These are phyloP conservation scores for Linanthus parryae DNA, from an alignment of 148 eudicot species.

Conservation along the genomic window DNA sequence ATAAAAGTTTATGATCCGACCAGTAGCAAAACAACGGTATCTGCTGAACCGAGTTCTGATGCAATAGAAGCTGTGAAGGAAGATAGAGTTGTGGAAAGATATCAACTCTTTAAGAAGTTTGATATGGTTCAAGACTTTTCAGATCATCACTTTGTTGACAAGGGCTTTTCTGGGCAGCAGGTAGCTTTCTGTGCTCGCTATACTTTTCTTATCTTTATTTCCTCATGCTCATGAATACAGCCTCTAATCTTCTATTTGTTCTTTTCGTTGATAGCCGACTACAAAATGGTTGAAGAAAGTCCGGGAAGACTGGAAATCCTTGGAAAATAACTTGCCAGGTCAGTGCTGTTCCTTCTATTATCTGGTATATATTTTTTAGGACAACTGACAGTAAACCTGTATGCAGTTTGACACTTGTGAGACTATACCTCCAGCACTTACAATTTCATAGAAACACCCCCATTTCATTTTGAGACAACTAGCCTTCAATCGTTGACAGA, in stretches of 20 bases:
- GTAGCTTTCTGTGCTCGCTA: conserved; percentile 16
- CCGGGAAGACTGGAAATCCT: conserved; percentile 83
- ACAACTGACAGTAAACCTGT: too few relatives aligned
- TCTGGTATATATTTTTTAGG: neutral
- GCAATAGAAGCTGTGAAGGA: conserved; percentile 20
- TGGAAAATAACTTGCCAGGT: conserved; percentile 85
- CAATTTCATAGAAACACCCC: too few relatives aligned
- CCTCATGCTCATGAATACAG: neutral
- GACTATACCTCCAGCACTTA: too few relatives aligned
- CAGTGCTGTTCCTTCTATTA: conserved; percentile 11
- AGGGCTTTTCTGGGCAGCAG: conserved; percentile 30
- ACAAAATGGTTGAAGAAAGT: conserved; percentile 65
- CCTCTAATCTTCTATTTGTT: neutral
- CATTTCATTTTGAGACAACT: too few relatives aligned
- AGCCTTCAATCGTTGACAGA: too few relatives aligned
- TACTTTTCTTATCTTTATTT: conserved; percentile 6
- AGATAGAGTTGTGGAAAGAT: conserved; percentile 34
- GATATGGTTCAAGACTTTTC: conserved; percentile 69
- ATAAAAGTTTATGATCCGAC: conserved; percentile 2
- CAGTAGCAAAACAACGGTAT: conserved; percentile 39
- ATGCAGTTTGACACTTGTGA: too few relatives aligned
- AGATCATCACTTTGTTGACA: conserved; percentile 43
- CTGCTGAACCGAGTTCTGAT: conserved; percentile 25
- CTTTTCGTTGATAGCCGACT: conserved; percentile 42
- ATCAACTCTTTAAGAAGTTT: conserved; percentile 50